Conservation (phyloP, 306 rosid genomes). For the Canavalia ensiformis region DNA sequence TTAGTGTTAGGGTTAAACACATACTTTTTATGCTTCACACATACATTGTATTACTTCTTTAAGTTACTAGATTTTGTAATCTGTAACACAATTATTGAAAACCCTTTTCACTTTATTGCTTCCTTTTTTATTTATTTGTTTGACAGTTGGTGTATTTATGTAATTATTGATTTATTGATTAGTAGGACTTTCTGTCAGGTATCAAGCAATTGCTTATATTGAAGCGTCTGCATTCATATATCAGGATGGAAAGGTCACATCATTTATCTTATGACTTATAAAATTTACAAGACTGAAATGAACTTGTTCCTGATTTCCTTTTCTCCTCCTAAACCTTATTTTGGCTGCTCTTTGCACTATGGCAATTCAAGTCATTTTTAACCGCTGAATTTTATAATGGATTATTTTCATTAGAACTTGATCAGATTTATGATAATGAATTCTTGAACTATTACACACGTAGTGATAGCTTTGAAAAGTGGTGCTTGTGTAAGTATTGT, state of each 20-base stretch:
- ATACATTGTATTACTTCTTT: conserved; percentile 23
- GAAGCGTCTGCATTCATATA: conserved; percentile 98
- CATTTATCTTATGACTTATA: conserved; percentile 43
- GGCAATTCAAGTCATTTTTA: conserved; percentile 19
- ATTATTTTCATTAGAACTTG: conserved; percentile 30
- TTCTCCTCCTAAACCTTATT: conserved; percentile 21
- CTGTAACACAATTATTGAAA: background rate
- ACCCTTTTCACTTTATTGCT: conserved; percentile 1
- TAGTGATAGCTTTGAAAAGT: conserved; percentile 16
- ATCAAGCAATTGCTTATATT: conserved; percentile 96
- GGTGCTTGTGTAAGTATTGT: conserved; percentile 9
- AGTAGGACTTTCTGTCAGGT: conserved; percentile 64
- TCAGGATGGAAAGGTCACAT: conserved; percentile 95
- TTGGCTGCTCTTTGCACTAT: conserved; percentile 12
- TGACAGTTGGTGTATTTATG: background rate
- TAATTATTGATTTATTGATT: conserved; percentile 40
- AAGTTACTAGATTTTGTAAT: conserved; percentile 1
- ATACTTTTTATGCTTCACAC: background rate
- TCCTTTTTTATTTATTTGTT: background rate
- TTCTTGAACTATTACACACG: conserved; percentile 28
- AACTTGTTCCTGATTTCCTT: conserved; percentile 28
- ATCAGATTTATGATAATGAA: conserved; percentile 30
- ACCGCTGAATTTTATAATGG: conserved; percentile 34
- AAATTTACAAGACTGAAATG: conserved; percentile 41
- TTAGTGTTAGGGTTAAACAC: background rate